Base-by-base conservation (phyloP, 352 stramenopile species). In the Phytopythium ostracodes region DNA sequence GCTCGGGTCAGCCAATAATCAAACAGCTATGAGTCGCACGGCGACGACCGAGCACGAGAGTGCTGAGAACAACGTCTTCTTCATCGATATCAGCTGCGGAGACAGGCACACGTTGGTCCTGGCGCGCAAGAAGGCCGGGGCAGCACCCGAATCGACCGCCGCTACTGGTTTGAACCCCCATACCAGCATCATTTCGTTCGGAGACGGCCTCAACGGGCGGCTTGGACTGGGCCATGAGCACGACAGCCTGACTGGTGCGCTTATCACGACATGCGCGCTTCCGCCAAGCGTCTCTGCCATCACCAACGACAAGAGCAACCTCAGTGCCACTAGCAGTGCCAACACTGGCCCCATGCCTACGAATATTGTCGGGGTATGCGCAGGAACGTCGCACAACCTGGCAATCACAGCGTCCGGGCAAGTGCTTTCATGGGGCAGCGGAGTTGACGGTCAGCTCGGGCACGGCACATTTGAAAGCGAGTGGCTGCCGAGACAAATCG, bases 381-480 rank as follows among this genome's bases (percentile, higher is more conserved):
- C 81, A 35, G 83, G 80, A 11, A 62, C 40, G 20, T 67, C 70
- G 15, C 83, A 90, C 60, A 92, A 75, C 38, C 56, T 79, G 1
- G 83, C 83, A 0, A 43, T 89, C 0, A 76, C 80, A 25, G 59
- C 68, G 3, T 66, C 73, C 0, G 83, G 82, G 8, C 73, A 88
- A 42, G 60, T 90, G 1, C 89, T 87, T 44, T 87, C 81, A 36
- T 92, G 83, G 83, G 80, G 83, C 6, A 81, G 76, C 27, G 78
- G 79, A 0, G 65, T 75, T 0, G 71, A 89, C 31, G 80, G 83
- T 11, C 83, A 89, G 49, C 65, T 92, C 2, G 83, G 83, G 0
- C 80, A 92, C 25, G 68, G 66, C 15, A 43, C 24, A 3, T 56
- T 44, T 27, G 68, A 76, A 15, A 92, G 78, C 64, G 82, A 90